Evolutionary conservation across 208 protist species (phyloP), one percentile per base, ranked within the genome.

Genomic region (Trypanosoma mega): DNA sequence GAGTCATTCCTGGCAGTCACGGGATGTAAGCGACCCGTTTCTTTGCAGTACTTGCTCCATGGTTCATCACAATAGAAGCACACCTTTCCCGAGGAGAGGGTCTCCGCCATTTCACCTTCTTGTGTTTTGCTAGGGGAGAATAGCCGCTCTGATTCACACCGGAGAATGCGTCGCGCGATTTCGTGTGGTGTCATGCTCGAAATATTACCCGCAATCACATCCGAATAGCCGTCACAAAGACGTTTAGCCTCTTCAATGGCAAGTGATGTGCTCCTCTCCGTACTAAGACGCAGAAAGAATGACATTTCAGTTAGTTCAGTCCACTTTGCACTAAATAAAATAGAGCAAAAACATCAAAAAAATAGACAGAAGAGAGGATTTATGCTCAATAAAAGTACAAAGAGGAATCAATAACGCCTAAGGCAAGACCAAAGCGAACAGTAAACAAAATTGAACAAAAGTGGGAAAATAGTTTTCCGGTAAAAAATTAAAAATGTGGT

Each of bases 31-130:
- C 43, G 12, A n/a, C 43, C 43, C n/a, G 43, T 47, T 16, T 47
- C 43, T 16, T 47, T 47, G 43, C 43, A 47, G 43, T 47, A 47
- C 14, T 18, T 47, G 12, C 43, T 47, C 8, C 4, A 20, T 47
- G 3, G 12, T 4, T 47, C 43, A 16, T 47, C 12, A 16, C 43
- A 4, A 47, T 47, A 47, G 23, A 47, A 4, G 23, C 43, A 18
- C 4, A 47, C 3, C 8, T 14, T 14, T 18, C 23, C 23, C 5
- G n/a, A 7, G 3, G 7, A 47, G 8, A 4, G n/a, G 3, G n/a
- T 20, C n/a, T 5, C n/a, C 8, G 12, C 3, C n/a, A 4, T 47
- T 47, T 47, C 14, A 18, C 5, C 43, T 26, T 14, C 5, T 4
- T 26, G 23, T 16, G 7, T 4, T 16, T 47, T 4, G 18, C 3